Evolutionary conservation across 2,329 filamentous ascomycete genomes (phyloP), one percentile per base, ranked within the genome.

Genomic region (Fusarium sp.): DNA sequence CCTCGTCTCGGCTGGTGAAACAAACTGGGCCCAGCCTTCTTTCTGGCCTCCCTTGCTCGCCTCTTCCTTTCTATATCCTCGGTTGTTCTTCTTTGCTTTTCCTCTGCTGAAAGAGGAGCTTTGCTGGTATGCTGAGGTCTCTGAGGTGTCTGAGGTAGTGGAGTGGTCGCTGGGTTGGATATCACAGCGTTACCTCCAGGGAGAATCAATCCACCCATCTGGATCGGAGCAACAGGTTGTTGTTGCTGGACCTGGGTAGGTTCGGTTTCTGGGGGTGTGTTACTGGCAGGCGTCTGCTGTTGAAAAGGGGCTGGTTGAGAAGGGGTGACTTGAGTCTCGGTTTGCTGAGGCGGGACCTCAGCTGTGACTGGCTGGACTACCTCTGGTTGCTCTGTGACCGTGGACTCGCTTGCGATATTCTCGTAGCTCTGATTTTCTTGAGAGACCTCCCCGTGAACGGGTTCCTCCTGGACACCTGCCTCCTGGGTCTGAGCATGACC

Each of bases 151-250:
- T 10, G 44, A 23, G 55, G 30, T 27, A 25, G 22, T 52, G 56
- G 22, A 25, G 11, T 17, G 23, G 32, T 33, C 20, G 35, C 25
- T 44, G 40, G 23, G 19, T 30, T 35, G 6, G 17, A 35, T 8
- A 30, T 47, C 11, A 35, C 22, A 10, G 30, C 44, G 46, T 66
- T 71, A 22, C 65, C 62, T 23, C 62, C 60, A 39, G 70, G 56
- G 15, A 68, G n/a, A 14, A 63, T 45, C n/a, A 64, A 19, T 13
- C 52, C 56, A 5, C 53, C 67, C 33, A 57, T 20, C 20, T 49
- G 20, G 0, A 53, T 30, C 7, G 37, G 27, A 33, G 37, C 6
- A 19, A 46, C 41, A 32, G 17, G 8, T 13, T 46, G 32, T 11
- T 30, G 52, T 30, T 41, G 33, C n/a, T 45, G 35, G 32, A n/a